Percentiles rank a stretch among this genome's conserved stretches.
Conservation (phyloP, 78 protist species). For the Protostelium mycophagum region DNA sequence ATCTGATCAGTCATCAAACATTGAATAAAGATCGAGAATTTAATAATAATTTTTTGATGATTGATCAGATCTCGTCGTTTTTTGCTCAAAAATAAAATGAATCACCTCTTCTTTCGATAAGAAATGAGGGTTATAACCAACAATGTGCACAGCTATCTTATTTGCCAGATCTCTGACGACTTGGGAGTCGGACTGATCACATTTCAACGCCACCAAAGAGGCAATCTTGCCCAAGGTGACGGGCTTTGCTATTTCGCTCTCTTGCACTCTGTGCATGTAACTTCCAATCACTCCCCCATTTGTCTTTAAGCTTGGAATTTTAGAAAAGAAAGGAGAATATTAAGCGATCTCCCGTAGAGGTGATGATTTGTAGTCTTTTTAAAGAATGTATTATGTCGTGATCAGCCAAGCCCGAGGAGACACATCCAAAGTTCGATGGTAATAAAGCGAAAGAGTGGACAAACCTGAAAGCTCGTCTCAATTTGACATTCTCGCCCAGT, state of each 20-base stretch:
- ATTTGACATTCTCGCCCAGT: background rate
- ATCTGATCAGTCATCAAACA: no score
- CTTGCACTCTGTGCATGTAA: slow-evolving; percentile 1
- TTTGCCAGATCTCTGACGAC: background rate
- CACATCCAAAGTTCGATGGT: no score
- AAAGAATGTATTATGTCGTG: background rate
- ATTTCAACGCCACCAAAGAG: background rate
- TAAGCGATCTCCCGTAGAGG: background rate
- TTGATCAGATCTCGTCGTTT: background rate
- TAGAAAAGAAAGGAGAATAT: no score
- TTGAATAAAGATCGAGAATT: no score
- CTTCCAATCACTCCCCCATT: background rate
- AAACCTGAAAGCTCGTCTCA: background rate
- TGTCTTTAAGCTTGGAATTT: background rate
- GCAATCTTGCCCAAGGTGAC: background rate
- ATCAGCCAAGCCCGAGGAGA: no score
- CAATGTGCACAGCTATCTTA: background rate
- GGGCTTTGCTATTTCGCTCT: background rate
- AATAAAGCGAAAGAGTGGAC: no score
- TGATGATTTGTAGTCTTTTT: background rate
- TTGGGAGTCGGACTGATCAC: background rate
- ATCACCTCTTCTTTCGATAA: background rate
- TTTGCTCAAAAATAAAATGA: no score
- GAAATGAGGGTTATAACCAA: background rate
- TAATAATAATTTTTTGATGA: background rate